phyloP scores from a whole-genome alignment of 2,329 filamentous ascomycete species.

The Gaeumannomyces tritici region DNA sequence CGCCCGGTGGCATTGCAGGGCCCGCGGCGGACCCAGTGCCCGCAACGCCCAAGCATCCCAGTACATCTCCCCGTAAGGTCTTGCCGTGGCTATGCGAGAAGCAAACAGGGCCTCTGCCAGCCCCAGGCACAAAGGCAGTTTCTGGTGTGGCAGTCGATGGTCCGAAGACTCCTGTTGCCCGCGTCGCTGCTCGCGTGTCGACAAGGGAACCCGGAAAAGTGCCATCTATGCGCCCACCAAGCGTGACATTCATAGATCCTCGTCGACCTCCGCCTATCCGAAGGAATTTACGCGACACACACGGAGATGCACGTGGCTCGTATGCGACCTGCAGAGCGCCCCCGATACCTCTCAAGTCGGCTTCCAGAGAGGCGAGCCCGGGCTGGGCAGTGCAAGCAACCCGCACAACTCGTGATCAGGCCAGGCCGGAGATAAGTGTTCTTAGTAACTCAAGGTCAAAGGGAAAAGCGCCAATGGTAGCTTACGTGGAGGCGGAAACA shows the following conservation, averaged over 20 bases:
- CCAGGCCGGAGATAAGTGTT: neutral
- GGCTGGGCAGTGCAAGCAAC: neutral
- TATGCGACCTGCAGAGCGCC: neutral
- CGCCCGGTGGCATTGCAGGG: slow-evolving; percentile 1
- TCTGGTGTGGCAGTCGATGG: neutral
- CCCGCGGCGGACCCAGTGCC: neutral
- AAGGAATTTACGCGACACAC: neutral
- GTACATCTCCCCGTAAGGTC: neutral
- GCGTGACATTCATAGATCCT: neutral
- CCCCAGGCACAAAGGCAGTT: neutral
- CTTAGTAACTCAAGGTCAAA: neutral
- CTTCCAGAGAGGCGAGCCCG: neutral
- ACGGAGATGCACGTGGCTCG: neutral
- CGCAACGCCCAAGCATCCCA: neutral
- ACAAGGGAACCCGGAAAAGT: neutral
- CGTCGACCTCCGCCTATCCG: too few relatives aligned
- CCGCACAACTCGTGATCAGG: neutral
- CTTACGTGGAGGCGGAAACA: neutral
- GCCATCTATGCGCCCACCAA: neutral
- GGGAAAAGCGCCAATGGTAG: neutral
- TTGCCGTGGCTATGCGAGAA: slow-evolving; percentile 1
- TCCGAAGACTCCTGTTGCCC: neutral
- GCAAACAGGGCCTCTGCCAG: neutral
- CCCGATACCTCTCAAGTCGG: neutral
- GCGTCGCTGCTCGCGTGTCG: neutral